Base-by-base conservation (phyloP, 495 filamentous ascomycete genomes). In the Xylaria bambusicola region DNA sequence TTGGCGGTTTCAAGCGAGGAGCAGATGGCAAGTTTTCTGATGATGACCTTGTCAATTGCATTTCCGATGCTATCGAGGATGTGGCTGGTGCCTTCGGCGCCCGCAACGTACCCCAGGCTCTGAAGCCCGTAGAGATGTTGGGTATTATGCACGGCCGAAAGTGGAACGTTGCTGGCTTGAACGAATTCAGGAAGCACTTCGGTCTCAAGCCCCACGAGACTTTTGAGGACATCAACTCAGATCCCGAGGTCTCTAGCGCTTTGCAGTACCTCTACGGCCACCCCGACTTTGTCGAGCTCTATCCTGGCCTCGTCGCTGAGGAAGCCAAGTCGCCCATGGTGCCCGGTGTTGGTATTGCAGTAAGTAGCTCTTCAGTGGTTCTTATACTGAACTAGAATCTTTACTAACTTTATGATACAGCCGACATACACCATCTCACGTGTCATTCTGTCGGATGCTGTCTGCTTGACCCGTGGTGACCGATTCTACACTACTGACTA, bases 101-200 rank as follows among this genome's bases (percentile, higher is more conserved):
- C 2, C 84, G 86, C 6, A 86, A 89, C 61, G 88, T 95, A 0
- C 92, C 92, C 0, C 73, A 76, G 12, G 79, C 89, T 41, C 81
- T 97, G 77, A 83, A 83, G 48, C 82, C 84, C 12, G 80, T 96
- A 15, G 92, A 97, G 68, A 88, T 93, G 42, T 80, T 97, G 0
- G 91, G 92, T 35, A 96, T 97, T 55, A 82, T 91, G 62, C 91
- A 95, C 62, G 87, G 88, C 2, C 85, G 92, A 9, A 80, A 83
- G 18, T 96, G 92, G 92, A 90, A 91, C 61, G 66, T 92, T 21
- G 88, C 88, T 1, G 87, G 89, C 2, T 75, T 97, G 52, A 97
- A 97, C 70, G 92, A 97, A 71, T 93, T 97, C 75, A 80, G 92
- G 35, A 79, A 85, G 62, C 90, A 89, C 76, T 93, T 95, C 64